Conservation (phyloP, 495 filamentous ascomycete species). For the Xylaria palmicola region DNA sequence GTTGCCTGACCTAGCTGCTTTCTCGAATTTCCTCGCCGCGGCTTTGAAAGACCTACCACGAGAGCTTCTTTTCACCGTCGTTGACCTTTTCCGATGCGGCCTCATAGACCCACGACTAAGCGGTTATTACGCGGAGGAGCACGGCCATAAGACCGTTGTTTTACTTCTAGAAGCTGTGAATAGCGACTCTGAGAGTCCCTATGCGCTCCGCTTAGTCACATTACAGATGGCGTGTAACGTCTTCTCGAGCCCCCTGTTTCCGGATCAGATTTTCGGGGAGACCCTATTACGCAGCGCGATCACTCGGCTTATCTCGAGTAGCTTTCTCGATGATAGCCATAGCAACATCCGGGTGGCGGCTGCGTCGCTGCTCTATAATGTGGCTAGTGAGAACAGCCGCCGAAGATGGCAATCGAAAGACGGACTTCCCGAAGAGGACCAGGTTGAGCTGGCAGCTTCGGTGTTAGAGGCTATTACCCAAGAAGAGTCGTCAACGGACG, state of each 20-base stretch:
- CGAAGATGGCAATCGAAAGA: conserved; percentile 59
- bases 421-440: conserved; percentile 61
- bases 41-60: conserved; percentile 51
- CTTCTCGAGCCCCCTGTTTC: conserved; percentile 61
- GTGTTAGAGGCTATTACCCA: conserved; percentile 70
- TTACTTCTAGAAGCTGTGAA: conserved; percentile 62
- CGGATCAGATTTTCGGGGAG: conserved; percentile 39
- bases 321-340: conserved; percentile 55
- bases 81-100: conserved; percentile 77
- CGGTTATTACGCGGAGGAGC: conserved; percentile 80
- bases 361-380: conserved; percentile 78
- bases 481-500: conserved; percentile 67
- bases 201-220: conserved; percentile 79
- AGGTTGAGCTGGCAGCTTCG: conserved; percentile 76
- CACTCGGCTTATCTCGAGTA: conserved; percentile 49
- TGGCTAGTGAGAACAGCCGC: conserved; percentile 68
- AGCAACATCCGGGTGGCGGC: conserved; percentile 67
- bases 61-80: conserved; percentile 68
- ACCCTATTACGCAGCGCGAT: conserved; percentile 38
- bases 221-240: conserved; percentile 62
- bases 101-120: conserved; percentile 82
- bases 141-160: conserved; percentile 59
- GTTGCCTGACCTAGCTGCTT: conserved; percentile 58
- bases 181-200: conserved; percentile 56
- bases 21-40: conserved; percentile 52